These are phyloP conservation scores for Monilinia laxa DNA, from an alignment of 2,329 filamentous ascomycete species.

Conservation along the genomic window DNA sequence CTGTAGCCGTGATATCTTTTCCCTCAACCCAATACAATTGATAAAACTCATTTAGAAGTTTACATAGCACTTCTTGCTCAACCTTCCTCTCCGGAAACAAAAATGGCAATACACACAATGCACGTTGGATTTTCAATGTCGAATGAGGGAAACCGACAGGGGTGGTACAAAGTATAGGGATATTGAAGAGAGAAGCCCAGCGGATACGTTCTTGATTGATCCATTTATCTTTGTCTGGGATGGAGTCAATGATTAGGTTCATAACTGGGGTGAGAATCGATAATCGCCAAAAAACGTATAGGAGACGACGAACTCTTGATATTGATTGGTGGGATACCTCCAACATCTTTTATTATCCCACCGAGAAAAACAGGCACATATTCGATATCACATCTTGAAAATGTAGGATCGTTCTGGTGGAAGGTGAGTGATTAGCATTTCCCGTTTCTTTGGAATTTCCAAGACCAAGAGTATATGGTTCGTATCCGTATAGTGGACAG, in stretches of 20 bases:
- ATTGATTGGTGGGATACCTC: constrained; percentile 53
- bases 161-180: not conserved
- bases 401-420: constrained; percentile 53
- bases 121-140: not conserved
- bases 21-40: not conserved
- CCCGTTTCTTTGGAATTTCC: no score
- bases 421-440: not conserved
- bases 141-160: not conserved
- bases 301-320: constrained; percentile 52
- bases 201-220: constrained; percentile 53
- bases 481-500: no score
- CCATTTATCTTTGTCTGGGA: constrained; percentile 58
- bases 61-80: not conserved
- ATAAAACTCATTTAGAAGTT: not conserved
- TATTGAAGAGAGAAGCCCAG: constrained; percentile 44
- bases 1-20: not conserved
- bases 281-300: not conserved
- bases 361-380: constrained; percentile 61
- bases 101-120: not conserved
- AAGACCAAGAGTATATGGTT: no score
- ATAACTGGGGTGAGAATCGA: no score
- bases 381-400: constrained; percentile 53
- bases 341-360: constrained; percentile 56
- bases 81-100: not conserved
- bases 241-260: not conserved